phyloP scores from a whole-genome alignment of 306 rosid species.

The Sesbania bispinosa region DNA sequence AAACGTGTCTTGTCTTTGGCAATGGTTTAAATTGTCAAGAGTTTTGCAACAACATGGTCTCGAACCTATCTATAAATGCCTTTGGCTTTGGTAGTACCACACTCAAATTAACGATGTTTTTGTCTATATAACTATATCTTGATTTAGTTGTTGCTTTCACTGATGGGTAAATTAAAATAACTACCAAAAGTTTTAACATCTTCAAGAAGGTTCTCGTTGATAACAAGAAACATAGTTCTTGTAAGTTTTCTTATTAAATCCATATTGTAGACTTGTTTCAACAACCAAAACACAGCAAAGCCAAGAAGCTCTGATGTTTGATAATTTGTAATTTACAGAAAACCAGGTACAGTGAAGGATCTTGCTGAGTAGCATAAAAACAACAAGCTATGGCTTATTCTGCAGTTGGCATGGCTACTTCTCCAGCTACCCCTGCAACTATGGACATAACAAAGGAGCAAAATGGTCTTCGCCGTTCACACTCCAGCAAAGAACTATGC shows the following conservation, averaged over 20 bases:
- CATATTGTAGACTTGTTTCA: conserved; percentile 22
- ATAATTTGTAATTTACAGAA: background rate
- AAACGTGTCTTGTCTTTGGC: background rate
- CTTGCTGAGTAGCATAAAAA: background rate
- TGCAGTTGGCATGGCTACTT: conserved; percentile 44
- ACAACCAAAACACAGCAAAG: background rate
- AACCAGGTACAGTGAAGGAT: background rate
- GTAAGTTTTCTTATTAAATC: conserved; percentile 18
- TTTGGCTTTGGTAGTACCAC: conserved; percentile 13
- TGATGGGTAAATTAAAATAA: conserved; percentile 7
- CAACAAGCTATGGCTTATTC: conserved; percentile 43
- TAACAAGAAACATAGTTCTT: conserved; percentile 31
- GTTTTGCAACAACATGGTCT: background rate
- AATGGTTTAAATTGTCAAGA: background rate
- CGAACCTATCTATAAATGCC: conserved; percentile 23
- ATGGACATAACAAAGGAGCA: conserved; percentile 38
- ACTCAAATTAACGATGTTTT: background rate
- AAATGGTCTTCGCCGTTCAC: conserved; percentile 42
- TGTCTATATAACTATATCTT: conserved; percentile 3
- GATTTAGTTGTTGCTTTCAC: background rate
- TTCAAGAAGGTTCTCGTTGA: conserved; percentile 14
- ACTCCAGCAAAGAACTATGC: conserved; percentile 46
- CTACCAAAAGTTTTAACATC: background rate
- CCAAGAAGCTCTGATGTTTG: background rate
- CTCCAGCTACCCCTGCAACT: conserved; percentile 37